Evolutionary conservation across 768 basidiomycete genomes (phyloP), one percentile per base, ranked within the genome.

Genomic region (Boletellus ananiceps): DNA sequence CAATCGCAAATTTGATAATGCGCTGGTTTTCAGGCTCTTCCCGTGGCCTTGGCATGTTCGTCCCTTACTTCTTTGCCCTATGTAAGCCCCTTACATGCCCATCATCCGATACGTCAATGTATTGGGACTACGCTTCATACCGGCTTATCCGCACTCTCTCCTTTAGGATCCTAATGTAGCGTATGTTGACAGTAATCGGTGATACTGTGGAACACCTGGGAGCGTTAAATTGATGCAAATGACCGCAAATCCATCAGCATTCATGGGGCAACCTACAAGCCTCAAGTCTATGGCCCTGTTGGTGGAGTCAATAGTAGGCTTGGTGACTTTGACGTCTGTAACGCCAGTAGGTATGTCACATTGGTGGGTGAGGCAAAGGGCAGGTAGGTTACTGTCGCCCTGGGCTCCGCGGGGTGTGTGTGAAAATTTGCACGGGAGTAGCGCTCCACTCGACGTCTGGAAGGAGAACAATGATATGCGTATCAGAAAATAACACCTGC

Each of bases 1-100:
- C 51, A 9, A 55, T 38, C 14, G 43, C 5, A 13, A 47, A 52
- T n/a, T 52, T 52, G 9, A 41, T 11, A 35, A 53, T 9, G 5
- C 32, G 18, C 16, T 42, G 15, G 7, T 21, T 27, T 4, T 7
- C 14, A 32, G 29, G 9, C 16, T n/a, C 4, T 6, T 38, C n/a
- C 16, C 16, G 2, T 8, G 7, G 5, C 0, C 25, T 4, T 5
- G 1, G 33, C 11, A n/a, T 8, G 9, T 11, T 18, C 15, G 2
- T 1, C 29, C 7, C 14, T 9, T 19, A 15, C 25, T 25, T 7
- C 8, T 18, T 12, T 12, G n/a, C 34, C n/a, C 15, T 38, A 8
- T 2, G 23, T 12, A 54, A 27, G 1, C 51, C 46, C 29, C 51
- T 44, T 3, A 44, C 27, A 3, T 38, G 11, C 3, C 39, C 43